Conservation (phyloP, 2,329 filamentous ascomycete species). For the Penicillium sp. region DNA sequence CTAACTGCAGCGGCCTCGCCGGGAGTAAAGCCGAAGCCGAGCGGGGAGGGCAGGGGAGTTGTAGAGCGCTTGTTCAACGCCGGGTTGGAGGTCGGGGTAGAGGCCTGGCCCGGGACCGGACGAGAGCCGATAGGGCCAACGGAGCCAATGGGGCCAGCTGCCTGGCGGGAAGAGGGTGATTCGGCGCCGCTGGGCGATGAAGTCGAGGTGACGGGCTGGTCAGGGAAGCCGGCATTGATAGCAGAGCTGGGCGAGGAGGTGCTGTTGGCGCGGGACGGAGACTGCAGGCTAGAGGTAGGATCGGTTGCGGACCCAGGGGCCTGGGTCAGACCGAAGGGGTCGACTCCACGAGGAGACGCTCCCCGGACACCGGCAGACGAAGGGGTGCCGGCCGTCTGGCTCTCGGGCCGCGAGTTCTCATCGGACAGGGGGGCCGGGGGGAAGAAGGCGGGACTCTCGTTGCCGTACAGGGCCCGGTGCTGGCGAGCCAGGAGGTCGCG, state of each 20-base stretch:
- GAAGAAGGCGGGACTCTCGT: constrained; percentile 63
- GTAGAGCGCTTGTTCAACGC: constrained; percentile 76
- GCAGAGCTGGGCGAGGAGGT: constrained; percentile 67
- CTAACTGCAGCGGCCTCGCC: constrained; percentile 43
- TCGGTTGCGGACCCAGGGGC: constrained; percentile 44
- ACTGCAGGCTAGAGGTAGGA: constrained; percentile 46
- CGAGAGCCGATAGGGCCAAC: constrained; percentile 94
- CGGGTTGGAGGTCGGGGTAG: constrained; percentile 51
- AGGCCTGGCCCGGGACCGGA: constrained; percentile 60
- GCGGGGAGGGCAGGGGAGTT: constrained; percentile 85
- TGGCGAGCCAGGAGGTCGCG: constrained; percentile 94
- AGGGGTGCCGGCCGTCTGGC: constrained; percentile 61
- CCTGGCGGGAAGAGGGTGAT: constrained; percentile 69
- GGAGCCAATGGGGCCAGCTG: constrained; percentile 57
- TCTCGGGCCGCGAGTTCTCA: constrained; percentile 64
- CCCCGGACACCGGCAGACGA: constrained; percentile 64
- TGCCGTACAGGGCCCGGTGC: constrained; percentile 89
- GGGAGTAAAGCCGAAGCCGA: constrained; percentile 68
- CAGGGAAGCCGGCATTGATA: constrained; percentile 48
- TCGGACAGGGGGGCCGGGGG: constrained; percentile 66
- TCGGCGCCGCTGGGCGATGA: constrained; percentile 72
- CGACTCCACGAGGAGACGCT: constrained; percentile 75
- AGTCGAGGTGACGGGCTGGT: constrained; percentile 74
- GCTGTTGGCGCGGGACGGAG: constrained; percentile 73
- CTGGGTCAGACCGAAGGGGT: constrained; percentile 60